Base-by-base conservation (phyloP, 225 moss, liverwort and hornwort genomes). In the Rhytidiadelphus loreus region DNA sequence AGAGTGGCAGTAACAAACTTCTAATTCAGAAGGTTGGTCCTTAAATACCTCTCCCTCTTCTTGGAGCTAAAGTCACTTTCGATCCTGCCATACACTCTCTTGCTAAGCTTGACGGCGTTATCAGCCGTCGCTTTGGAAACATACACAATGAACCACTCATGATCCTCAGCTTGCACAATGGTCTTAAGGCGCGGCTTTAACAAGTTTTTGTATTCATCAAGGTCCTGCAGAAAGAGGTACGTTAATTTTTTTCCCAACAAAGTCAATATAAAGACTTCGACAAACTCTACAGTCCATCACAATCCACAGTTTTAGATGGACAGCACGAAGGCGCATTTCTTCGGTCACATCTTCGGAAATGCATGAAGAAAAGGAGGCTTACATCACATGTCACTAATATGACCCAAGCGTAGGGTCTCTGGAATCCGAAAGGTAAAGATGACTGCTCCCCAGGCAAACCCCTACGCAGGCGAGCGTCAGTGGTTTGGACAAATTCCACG, bases 141-240 rank as follows among this genome's bases (percentile, higher is more conserved):
- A 87, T 96, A 99, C 32, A 99, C 95, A 86, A 99, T 96, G 89
- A 99, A 96, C 99, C 99, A 99, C 86, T 99, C 99, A 89, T 95
- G 99, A 88, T 99, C 97, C 88, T 99, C 99, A 96, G 95, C 95
- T 92, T 96, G 96, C 91, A 96, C 94, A n/a, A 96, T 97, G 77
- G 94, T 91, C 85, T 99, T 99, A 62, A 99, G 87, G 35, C 99
- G 95, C 71, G 97, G 99, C 87, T 97, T 99, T 72, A 99, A 87
- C 73, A 97, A 91, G 73, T 94, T 95, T 90, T 96, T 97, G 90
- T 99, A 99, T 89, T 99, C 99, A 84, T 99, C 99, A 86, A 96
- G 94, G 90, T 99, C 99, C 99, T 98, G 95, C 84, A 90, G 64
- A 68, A 81, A 77, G 46, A 64, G 59, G 29, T 20, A 25, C 25